Evolutionary conservation across 495 filamentous ascomycete species (phyloP), one percentile per base, ranked within the genome.

Genomic region (Elasticomyces elasticus): DNA sequence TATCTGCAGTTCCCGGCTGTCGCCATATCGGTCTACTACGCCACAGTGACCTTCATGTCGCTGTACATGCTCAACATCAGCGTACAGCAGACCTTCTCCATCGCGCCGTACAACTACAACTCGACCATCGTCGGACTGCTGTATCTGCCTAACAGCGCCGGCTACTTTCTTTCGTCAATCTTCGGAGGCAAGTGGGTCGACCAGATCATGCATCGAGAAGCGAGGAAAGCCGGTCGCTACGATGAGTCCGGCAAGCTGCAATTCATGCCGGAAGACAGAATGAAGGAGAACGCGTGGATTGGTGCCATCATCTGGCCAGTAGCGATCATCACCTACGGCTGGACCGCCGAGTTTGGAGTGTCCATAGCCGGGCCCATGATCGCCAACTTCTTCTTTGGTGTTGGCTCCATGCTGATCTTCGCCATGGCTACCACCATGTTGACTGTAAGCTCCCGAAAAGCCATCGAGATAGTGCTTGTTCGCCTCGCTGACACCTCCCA

Each of bases 361-460:
- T 51, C 45, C 20, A 26, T 52, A 12, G 51, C 50, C 5, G 51
- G 12, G 19, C 51, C 79, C 70, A 75, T 84, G 71, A 79, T 92
- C 27, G 85, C 86, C 4, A 92, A 88, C 53, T 90, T 94, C 69
- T 86, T 86, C 66, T 95, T 95, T 64, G 91, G 91, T 15, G 64
- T 88, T 38, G 88, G 88, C 5, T 82, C 76, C 43, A 96, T 97
- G 91, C 72, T 97, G 15, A 85, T 95, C 22, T 95, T 97, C 67
- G 51, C 58, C 41, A 51, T 67, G 41, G 50, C 55, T 6, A 66
- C 64, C 3, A 71, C 69, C 5, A 71, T 72, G 68, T 55, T 71
- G 25, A 73, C 67, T n/a, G n/a, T n/a, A n/a, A n/a, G n/a, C n/a
- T n/a, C n/a, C n/a, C n/a, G n/a, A n/a, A n/a, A n/a, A n/a, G n/a